phyloP scores from a whole-genome alignment of 225 moss, liverwort and hornwort species.

The Polytrichum formosum region DNA sequence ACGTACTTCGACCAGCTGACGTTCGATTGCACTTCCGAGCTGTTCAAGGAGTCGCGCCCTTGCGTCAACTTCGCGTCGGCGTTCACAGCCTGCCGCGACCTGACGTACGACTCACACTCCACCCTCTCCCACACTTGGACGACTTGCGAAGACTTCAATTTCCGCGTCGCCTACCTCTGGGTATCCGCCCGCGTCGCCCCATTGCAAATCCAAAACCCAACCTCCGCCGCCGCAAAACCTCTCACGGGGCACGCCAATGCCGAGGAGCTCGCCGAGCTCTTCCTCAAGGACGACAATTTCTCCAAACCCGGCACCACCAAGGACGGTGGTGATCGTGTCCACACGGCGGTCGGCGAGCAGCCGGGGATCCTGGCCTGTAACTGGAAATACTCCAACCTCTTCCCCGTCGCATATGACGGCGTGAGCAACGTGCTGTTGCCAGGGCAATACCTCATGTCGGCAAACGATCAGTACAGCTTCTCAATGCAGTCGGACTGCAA shows the following conservation, averaged over 20 bases:
- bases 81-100: slow-evolving; percentile 1
- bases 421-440: neutral
- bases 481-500: slow-evolving; percentile 9
- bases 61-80: slow-evolving; percentile 3
- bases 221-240: neutral
- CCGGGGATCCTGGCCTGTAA: neutral
- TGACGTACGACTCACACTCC: neutral
- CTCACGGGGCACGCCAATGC: slow-evolving; percentile 3
- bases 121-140: neutral
- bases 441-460: slow-evolving; percentile 5
- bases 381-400: slow-evolving; percentile 14
- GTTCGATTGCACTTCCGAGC: slow-evolving; percentile 4
- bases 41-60: neutral
- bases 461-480: slow-evolving; percentile 3
- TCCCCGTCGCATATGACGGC: slow-evolving; percentile 8
- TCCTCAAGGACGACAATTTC: neutral
- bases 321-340: neutral
- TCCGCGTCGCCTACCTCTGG: slow-evolving; percentile 13
- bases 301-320: neutral
- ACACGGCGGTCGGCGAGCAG: neutral
- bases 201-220: no score
- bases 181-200: neutral
- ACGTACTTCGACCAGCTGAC: slow-evolving; percentile 9
- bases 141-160: slow-evolving; percentile 4
- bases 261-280: neutral